These are phyloP conservation scores for Coelastrella sp. DNA, from an alignment of 139 green algal genomes.

Conservation along the genomic window DNA sequence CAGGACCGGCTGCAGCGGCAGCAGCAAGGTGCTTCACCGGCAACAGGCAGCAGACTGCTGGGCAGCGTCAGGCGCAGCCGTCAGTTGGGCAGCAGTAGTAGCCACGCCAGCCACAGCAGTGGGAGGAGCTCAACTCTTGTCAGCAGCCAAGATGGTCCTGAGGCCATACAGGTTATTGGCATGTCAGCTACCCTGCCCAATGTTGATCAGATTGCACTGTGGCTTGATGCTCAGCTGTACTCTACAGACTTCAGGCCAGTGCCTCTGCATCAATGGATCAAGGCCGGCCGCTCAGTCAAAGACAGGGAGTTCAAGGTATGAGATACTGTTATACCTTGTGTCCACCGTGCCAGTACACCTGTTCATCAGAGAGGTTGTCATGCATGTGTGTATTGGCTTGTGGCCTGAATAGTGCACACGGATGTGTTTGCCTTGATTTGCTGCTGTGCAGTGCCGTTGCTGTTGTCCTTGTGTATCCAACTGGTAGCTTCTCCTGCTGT, in stretches of 20 bases:
- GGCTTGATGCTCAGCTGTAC: slow-evolving; percentile 92
- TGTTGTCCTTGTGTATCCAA: too few relatives aligned
- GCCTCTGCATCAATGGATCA: slow-evolving; percentile 81
- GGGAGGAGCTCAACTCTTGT: neutral
- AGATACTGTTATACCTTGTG: too few relatives aligned
- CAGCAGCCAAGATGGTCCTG: neutral
- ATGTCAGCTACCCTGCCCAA: neutral
- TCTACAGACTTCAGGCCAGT: slow-evolving; percentile 91
- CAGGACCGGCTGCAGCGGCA: neutral
- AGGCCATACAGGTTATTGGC: neutral
- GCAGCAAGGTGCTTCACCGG: neutral
- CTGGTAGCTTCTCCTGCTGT: too few relatives aligned
- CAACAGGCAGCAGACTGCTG: neutral
- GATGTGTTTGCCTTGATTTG: too few relatives aligned
- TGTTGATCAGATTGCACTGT: slow-evolving; percentile 74
- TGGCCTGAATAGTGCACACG: too few relatives aligned
- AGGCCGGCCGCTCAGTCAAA: slow-evolving; percentile 49
- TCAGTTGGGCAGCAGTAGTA: neutral
- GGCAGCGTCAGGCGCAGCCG: neutral
- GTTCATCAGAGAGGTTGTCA: too few relatives aligned
- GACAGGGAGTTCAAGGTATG: neutral
- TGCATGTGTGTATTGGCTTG: too few relatives aligned
- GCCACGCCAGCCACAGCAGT: neutral
- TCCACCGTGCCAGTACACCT: too few relatives aligned
- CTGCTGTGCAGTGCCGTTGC: too few relatives aligned